Evolutionary conservation across 23 red algal genomes (phyloP).

Genomic region (Chondrus crispus): DNA sequence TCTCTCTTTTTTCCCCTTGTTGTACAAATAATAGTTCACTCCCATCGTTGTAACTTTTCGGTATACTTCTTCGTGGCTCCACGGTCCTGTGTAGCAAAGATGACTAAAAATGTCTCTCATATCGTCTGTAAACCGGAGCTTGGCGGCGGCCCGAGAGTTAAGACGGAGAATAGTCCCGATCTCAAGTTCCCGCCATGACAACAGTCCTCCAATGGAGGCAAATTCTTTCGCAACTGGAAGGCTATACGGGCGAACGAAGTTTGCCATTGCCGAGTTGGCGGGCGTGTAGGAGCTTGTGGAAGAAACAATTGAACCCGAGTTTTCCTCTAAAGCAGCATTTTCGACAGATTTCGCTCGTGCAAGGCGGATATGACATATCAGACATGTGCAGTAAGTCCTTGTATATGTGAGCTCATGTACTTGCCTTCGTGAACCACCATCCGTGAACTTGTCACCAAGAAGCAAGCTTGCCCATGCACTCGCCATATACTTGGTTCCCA

Average conservation of each 20-base stretch:
- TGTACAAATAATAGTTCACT: conserved; percentile 61
- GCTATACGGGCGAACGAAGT: conserved; percentile 39
- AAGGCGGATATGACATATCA: conserved; percentile 6
- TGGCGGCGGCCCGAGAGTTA: conserved; percentile 30
- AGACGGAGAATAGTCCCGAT: conserved; percentile 54
- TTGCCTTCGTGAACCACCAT: not conserved
- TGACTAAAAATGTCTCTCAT: conserved; percentile 54
- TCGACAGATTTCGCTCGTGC: not conserved
- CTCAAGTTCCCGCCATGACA: conserved; percentile 37
- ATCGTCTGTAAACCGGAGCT: conserved; percentile 56
- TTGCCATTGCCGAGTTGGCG: conserved; percentile 59
- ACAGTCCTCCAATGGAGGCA: conserved; percentile 30
- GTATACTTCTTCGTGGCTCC: conserved; percentile 40
- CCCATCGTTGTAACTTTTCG: conserved; percentile 68
- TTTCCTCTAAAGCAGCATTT: conserved; percentile 5
- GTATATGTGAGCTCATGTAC: conserved; percentile 61
- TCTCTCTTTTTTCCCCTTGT: conserved; percentile 66
- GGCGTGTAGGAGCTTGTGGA: conserved; percentile 19
- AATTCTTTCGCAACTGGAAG: conserved; percentile 22
- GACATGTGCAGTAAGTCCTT: conserved; percentile 43
- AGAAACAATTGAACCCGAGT: conserved; percentile 9
- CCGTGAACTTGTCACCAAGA: conserved; percentile 39
- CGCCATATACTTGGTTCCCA: conserved; percentile 29
- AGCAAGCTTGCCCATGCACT: conserved; percentile 37
- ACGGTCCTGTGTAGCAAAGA: conserved; percentile 49